Conservation (phyloP, 2,329 filamentous ascomycete species). For the Aspergillus terreus region DNA sequence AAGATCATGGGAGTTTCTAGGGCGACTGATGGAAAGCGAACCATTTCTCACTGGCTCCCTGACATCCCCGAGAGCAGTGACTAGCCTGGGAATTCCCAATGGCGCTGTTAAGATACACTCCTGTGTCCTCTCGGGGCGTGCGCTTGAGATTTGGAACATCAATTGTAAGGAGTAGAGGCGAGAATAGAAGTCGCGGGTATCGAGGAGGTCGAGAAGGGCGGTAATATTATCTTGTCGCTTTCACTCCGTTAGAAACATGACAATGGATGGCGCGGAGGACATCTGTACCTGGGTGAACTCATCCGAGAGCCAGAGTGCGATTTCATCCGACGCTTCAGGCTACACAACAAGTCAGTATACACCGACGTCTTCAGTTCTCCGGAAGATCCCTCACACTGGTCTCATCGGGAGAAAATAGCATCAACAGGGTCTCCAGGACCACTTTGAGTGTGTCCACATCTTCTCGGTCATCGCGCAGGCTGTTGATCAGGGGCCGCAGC, state of each 20-base stretch:
- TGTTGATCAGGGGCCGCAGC: slow-evolving; percentile 81
- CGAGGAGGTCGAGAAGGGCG: slow-evolving; percentile 81
- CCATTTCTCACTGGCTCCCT: slow-evolving; percentile 82
- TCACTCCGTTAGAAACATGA: slow-evolving; percentile 47
- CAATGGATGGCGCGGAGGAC: slow-evolving; percentile 3
- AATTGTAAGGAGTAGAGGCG: slow-evolving; percentile 88
- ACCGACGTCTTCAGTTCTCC: no score
- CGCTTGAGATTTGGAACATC: slow-evolving; percentile 77
- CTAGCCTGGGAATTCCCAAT: slow-evolving; percentile 80
- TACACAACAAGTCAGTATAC: slow-evolving; percentile 37
- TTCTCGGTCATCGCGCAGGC: slow-evolving; percentile 79
- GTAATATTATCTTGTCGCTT: slow-evolving; percentile 93
- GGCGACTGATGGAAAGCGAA: slow-evolving; percentile 21
- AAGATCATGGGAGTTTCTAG: background rate
- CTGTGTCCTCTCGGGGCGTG: slow-evolving; percentile 85
- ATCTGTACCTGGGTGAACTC: slow-evolving; percentile 81
- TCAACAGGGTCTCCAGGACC: slow-evolving; percentile 88
- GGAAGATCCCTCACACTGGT: slow-evolving; percentile 48
- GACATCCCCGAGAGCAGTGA: slow-evolving; percentile 76
- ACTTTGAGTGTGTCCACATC: slow-evolving; percentile 97
- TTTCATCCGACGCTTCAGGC: slow-evolving; percentile 93
- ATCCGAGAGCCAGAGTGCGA: slow-evolving; percentile 91
- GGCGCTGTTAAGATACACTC: slow-evolving; percentile 90
- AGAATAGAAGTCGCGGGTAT: slow-evolving; percentile 82
- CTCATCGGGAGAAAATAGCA: slow-evolving; percentile 75